phyloP scores from a whole-genome alignment of 2,329 filamentous ascomycete species.

The Aaosphaeria pasadenensis region DNA sequence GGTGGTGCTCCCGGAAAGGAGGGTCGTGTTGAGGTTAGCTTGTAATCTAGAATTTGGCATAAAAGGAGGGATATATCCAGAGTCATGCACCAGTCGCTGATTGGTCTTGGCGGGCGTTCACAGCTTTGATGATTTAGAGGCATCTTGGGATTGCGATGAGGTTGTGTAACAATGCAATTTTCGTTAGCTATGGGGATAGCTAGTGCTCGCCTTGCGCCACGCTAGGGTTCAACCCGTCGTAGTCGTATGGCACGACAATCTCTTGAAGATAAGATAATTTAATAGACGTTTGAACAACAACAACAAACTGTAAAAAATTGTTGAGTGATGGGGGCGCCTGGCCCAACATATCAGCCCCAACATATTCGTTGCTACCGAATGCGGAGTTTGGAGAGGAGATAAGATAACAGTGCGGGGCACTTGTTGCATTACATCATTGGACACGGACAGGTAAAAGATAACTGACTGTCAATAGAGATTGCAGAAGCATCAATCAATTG shows the following conservation, averaged over 20 bases:
- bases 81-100: slow-evolving; percentile 18
- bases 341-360: too few relatives aligned
- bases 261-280: not conserved
- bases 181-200: not conserved
- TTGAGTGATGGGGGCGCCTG: too few relatives aligned
- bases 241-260: not conserved
- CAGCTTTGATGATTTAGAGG: slow-evolving; percentile 1
- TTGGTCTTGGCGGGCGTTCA: slow-evolving; percentile 27
- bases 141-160: not conserved
- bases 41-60: slow-evolving; percentile 29
- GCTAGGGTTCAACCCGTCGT: not conserved
- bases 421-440: too few relatives aligned
- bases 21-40: slow-evolving; percentile 41
- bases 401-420: too few relatives aligned
- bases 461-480: too few relatives aligned
- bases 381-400: too few relatives aligned
- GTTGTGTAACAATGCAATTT: not conserved
- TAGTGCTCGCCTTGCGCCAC: not conserved
- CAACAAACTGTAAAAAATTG: not conserved
- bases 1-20: slow-evolving; percentile 38
- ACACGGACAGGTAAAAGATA: too few relatives aligned
- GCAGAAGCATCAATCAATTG: too few relatives aligned
- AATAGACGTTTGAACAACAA: not conserved
- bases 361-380: too few relatives aligned
- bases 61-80: slow-evolving; percentile 23